Conservation (phyloP, 306 rosid species). For the Lotus japonicus region DNA sequence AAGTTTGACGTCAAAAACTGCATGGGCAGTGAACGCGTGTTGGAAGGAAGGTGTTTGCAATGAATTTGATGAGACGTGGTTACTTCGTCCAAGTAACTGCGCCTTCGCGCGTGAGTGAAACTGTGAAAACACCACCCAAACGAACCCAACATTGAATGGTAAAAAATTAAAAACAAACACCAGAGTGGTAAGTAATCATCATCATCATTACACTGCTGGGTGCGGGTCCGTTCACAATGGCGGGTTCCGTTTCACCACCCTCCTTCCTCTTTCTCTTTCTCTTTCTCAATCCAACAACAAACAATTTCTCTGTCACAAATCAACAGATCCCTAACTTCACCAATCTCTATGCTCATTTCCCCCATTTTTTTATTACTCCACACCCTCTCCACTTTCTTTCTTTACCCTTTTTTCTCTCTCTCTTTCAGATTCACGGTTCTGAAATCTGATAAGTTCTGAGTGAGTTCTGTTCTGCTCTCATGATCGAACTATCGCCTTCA, state of each 20-base stretch:
- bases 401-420: too few species aligned
- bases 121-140: too few species aligned
- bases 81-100: too few species aligned
- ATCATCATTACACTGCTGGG: too few species aligned
- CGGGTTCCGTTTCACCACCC: slow-evolving; percentile 40
- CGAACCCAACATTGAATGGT: too few species aligned
- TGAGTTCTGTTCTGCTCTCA: background rate
- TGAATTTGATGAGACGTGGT: too few species aligned
- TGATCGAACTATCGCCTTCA: slow-evolving; percentile 15
- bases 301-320: background rate
- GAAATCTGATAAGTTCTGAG: background rate
- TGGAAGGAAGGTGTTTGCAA: too few species aligned
- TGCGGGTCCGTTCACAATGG: slow-evolving; percentile 41
- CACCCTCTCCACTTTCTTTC: background rate
- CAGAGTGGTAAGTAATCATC: too few species aligned
- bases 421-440: too few species aligned
- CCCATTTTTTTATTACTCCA: background rate
- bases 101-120: too few species aligned
- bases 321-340: slow-evolving; percentile 51
- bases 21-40: too few species aligned
- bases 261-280: background rate
- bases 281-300: background rate
- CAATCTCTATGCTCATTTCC: slow-evolving; percentile 37
- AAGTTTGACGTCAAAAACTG: too few species aligned
- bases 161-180: background rate